phyloP scores from a whole-genome alignment of 2,329 filamentous ascomycete genomes.

The Trichoderma sp. region DNA sequence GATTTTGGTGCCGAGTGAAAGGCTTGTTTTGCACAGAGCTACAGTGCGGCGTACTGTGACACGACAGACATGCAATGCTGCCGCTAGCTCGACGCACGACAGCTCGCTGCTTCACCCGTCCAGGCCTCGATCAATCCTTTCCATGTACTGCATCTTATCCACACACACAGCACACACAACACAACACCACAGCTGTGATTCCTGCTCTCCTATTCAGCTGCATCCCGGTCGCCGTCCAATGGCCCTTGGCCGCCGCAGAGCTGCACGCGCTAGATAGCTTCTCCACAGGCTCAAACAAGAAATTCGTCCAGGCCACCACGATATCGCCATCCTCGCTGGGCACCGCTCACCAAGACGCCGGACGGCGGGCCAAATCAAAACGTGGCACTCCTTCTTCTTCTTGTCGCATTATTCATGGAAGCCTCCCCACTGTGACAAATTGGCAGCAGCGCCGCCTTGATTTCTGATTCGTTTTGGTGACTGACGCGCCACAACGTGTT shows the following conservation, averaged over 20 bases:
- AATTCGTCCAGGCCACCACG: background rate
- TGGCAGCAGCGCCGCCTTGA: background rate
- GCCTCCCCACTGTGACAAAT: background rate
- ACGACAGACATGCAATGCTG: background rate
- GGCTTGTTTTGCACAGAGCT: background rate
- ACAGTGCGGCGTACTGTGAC: background rate
- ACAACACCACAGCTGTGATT: background rate
- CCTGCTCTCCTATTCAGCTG: background rate
- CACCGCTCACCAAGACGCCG: background rate
- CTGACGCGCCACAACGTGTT: constrained; percentile 14
- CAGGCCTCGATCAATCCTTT: background rate
- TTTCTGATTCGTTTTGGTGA: constrained; percentile 5
- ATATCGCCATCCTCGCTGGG: background rate
- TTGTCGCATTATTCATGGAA: background rate
- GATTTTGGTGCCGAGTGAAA: background rate
- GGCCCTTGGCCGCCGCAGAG: background rate
- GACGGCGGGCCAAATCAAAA: background rate
- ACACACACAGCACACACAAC: background rate
- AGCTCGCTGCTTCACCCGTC: background rate
- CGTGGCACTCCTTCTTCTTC: background rate
- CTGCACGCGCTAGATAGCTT: background rate
- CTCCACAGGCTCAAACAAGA: constrained; percentile 7
- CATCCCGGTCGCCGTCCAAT: background rate
- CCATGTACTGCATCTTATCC: background rate
- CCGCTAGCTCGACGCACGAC: background rate